Conservation (phyloP, 1,139 yeast genomes). For the Yamadazyma triangularis region DNA sequence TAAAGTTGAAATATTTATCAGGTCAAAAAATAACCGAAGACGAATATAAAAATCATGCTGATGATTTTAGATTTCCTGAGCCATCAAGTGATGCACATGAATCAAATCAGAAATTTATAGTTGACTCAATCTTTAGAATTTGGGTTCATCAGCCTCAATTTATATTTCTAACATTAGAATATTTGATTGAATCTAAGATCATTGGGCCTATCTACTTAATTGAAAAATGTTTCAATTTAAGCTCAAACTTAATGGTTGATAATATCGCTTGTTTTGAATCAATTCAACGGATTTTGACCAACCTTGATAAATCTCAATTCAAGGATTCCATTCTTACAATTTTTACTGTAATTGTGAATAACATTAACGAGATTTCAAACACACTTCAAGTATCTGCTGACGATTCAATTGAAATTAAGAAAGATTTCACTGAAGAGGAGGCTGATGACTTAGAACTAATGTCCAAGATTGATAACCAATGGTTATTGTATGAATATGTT, state of each 20-base stretch:
- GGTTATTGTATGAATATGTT: constrained; percentile 42
- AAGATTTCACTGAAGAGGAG: constrained; percentile 23
- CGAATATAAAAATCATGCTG: constrained; percentile 21
- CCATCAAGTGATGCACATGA: constrained; percentile 40
- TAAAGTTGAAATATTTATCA: constrained; percentile 43
- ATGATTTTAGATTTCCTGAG: constrained; percentile 31
- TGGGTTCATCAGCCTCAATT: constrained; percentile 85
- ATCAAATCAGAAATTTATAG: constrained; percentile 39
- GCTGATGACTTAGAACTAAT: constrained; percentile 19
- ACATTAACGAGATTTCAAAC: constrained; percentile 9
- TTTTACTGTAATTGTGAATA: constrained; percentile 30
- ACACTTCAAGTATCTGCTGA: neutral
- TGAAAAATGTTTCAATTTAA: constrained; percentile 36
- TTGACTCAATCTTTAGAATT: constrained; percentile 64
- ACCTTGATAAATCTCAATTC: constrained; percentile 3
- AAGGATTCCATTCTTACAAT: constrained; percentile 18
- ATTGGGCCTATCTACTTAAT: constrained; percentile 40
- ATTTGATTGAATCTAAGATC: constrained; percentile 50
- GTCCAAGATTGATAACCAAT: constrained; percentile 30
- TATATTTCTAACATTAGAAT: constrained; percentile 67
- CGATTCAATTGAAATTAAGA: constrained; percentile 18
- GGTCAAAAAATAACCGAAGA: constrained; percentile 27
- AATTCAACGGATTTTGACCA: constrained; percentile 30
- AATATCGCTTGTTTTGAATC: constrained; percentile 48
- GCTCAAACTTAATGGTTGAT: constrained; percentile 32